Evolutionary conservation across 1,139 yeast species (phyloP), one percentile per base, ranked within the genome.

Genomic region (Pichia sp.): DNA sequence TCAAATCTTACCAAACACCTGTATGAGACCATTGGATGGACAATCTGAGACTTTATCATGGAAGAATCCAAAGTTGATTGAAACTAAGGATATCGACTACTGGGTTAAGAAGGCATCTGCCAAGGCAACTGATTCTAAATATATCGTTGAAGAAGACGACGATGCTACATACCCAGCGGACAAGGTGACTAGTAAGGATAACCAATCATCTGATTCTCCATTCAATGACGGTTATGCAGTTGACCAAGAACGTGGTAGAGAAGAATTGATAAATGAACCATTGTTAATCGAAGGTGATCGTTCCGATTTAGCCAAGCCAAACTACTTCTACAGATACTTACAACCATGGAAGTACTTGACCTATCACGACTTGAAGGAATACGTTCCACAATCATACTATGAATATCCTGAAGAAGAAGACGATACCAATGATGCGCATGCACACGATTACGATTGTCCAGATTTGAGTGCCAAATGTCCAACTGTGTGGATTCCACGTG

Each of bases 1-100:
- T 52, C 60, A 63, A 1, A 76, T 75, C 22, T 73, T 83, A 39
- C 90, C 93, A 34, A 67, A 81, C 34, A 90, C 85, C 59, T 74
- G 79, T 38, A 84, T 85, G 93, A 72, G 68, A 57, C 79, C 85
- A 12, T 69, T 83, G 57, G 90, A 85, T 65, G 94, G 94, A 38
- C 70, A 72, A 38, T 71, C 81, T n/a, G 70, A 73, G 30, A 85
- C 94, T 1, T 73, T 81, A 5, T 83, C 87, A 6, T 65, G 66
- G 65, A 50, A 45, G 12, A 34, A 47, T 32, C 34, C 45, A 8
- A 33, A 34, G 15, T 24, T 22, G 4, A 40, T 40, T 24, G 20
- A 34, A 40, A 22, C 28, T n/a, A 22, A 34, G 11, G 22, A 20
- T 22, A 19, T 24, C 12, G 17, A 40, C 10, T 33, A 22, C 21